Evolutionary conservation across 2,329 filamentous ascomycete genomes (phyloP).

Genomic region (Nemania abortiva): DNA sequence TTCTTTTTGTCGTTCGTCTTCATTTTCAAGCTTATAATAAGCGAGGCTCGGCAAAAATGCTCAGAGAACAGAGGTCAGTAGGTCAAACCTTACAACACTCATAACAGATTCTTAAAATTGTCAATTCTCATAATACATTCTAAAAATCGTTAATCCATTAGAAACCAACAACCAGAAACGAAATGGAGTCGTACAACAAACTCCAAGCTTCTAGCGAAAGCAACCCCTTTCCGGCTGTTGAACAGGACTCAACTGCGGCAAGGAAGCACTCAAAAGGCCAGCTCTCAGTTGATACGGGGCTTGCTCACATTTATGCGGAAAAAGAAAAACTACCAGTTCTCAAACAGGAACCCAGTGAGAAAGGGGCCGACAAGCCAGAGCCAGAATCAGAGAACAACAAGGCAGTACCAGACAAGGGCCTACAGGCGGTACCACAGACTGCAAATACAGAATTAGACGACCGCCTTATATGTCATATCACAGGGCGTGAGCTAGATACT

Average conservation of each 20-base stretch:
- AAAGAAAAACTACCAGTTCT: slow-evolving; percentile 25
- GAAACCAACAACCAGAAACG: neutral
- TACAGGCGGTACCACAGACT: neutral
- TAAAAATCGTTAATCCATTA: neutral
- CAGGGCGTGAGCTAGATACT: slow-evolving; percentile 22
- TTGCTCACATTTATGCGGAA: slow-evolving; percentile 28
- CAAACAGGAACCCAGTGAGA: neutral
- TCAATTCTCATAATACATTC: no score
- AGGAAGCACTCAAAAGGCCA: slow-evolving; percentile 1
- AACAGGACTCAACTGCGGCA: neutral
- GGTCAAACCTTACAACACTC: no score
- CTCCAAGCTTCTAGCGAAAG: neutral
- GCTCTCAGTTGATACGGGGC: slow-evolving; percentile 29
- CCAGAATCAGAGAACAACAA: neutral
- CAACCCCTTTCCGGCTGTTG: neutral
- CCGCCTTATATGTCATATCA: slow-evolving; percentile 30
- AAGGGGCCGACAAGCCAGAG: no score
- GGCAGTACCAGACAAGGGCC: slow-evolving; percentile 10
- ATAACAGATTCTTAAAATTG: no score
- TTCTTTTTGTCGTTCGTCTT: neutral
- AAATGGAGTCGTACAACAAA: slow-evolving; percentile 17
- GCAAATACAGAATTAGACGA: neutral
- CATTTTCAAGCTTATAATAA: neutral
- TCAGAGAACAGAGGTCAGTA: no score
- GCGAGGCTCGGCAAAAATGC: neutral